phyloP scores from a whole-genome alignment of 192 early-diverging fungal genomes.

The Entomortierella chlamydospora region DNA sequence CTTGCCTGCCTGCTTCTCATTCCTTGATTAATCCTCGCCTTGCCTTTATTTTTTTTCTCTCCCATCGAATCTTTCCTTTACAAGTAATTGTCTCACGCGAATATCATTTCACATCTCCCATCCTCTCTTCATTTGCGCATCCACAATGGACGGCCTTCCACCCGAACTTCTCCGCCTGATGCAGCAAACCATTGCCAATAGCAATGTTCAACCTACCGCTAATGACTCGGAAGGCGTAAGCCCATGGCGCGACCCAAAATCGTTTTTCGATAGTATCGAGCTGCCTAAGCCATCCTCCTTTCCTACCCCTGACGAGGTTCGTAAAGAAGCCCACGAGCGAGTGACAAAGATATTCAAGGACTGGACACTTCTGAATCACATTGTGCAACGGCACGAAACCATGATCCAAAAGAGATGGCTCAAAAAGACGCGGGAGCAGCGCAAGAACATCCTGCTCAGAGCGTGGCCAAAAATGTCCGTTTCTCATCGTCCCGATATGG shows the following conservation, averaged over 20 bases:
- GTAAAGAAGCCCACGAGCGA: conserved; percentile 14
- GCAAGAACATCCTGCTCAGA: conserved; percentile 18
- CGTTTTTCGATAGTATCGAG: not conserved
- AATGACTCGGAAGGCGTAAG: not conserved
- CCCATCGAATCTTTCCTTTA: too few species aligned
- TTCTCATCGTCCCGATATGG: conserved; percentile 39
- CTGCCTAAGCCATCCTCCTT: not conserved
- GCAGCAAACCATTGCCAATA: not conserved
- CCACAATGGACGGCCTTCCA: not conserved
- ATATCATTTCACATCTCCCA: too few species aligned
- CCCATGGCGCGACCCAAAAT: not conserved
- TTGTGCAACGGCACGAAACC: not conserved
- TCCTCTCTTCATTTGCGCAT: too few species aligned
- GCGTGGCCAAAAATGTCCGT: conserved; percentile 40
- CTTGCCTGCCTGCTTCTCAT: too few species aligned
- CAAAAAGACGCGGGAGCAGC: conserved; percentile 1
- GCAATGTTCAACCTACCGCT: not conserved
- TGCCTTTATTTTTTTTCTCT: too few species aligned
- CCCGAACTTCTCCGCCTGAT: not conserved
- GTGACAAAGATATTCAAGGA: conserved; percentile 32
- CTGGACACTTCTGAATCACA: conserved; percentile 37
- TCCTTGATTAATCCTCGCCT: too few species aligned
- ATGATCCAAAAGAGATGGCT: conserved; percentile 26
- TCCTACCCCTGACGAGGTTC: conserved; percentile 25
- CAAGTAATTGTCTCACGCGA: too few species aligned